Percentiles rank a stretch among this genome's conserved stretches.
phyloP scores from a whole-genome alignment of 2,329 filamentous ascomycete species.

The Dothideomycetes sp. region DNA sequence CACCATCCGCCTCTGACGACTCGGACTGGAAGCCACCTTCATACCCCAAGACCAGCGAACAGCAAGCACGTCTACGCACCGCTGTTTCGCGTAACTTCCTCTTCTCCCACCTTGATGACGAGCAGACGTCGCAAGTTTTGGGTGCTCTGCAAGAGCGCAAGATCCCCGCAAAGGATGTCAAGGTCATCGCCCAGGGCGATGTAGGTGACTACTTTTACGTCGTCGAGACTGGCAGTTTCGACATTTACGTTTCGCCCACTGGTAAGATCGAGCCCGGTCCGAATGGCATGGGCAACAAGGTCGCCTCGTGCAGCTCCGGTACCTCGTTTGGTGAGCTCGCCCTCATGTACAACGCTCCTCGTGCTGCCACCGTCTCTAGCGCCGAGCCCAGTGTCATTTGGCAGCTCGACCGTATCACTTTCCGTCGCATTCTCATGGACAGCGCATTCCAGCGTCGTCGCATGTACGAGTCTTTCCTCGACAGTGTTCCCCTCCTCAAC shows the following conservation, averaged over 20 bases:
- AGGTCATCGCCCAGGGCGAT: slow-evolving; percentile 93
- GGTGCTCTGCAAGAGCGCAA: slow-evolving; percentile 90
- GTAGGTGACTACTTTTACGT: slow-evolving; percentile 97
- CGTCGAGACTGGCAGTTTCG: slow-evolving; percentile 82
- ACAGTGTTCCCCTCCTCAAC: slow-evolving; percentile 79
- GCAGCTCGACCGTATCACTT: slow-evolving; percentile 91
- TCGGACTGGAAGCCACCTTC: slow-evolving; percentile 86
- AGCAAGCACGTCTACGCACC: slow-evolving; percentile 66
- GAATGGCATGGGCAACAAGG: slow-evolving; percentile 74
- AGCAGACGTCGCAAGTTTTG: slow-evolving; percentile 78
- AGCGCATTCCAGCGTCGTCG: slow-evolving; percentile 90
- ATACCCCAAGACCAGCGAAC: slow-evolving; percentile 74
- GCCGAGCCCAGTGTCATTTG: slow-evolving; percentile 77
- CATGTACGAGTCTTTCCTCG: slow-evolving; percentile 95
- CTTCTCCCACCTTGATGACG: slow-evolving; percentile 89
- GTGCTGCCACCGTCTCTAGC: slow-evolving; percentile 86
- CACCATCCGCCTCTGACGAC: slow-evolving; percentile 72
- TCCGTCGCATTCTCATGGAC: slow-evolving; percentile 97
- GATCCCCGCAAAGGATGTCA: slow-evolving; percentile 79
- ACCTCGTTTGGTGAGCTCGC: slow-evolving; percentile 95
- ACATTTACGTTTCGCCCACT: slow-evolving; percentile 75
- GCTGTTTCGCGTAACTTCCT: slow-evolving; percentile 87
- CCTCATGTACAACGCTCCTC: slow-evolving; percentile 96
- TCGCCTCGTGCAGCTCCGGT: slow-evolving; percentile 72
- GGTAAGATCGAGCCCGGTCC: slow-evolving; percentile 71